Percentiles rank a stretch among this genome's conserved stretches.
These are phyloP conservation scores for Kitagawia praeruptora DNA, from an alignment of 129 eudicot genomes.

Conservation along the genomic window DNA sequence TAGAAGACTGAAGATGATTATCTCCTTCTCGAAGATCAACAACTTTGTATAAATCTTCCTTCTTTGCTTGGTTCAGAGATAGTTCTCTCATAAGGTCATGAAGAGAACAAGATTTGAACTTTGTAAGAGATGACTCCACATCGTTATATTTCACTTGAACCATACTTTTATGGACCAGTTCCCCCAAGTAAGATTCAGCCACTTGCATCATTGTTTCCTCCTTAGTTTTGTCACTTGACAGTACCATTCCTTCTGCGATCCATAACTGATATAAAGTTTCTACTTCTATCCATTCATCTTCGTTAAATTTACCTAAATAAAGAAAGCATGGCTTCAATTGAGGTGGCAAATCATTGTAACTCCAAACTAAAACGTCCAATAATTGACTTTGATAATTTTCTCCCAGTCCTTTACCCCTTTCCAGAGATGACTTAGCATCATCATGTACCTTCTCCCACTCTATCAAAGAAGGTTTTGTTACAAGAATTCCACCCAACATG, in stretches of 20 bases:
- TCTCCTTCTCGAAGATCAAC: neutral
- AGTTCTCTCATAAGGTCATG: neutral
- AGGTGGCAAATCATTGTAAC: neutral
- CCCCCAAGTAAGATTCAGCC: neutral
- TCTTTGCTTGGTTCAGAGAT: neutral
- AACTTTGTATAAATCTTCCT: neutral
- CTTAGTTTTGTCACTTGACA: neutral
- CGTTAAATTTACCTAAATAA: neutral
- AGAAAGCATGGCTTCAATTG: neutral
- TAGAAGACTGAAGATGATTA: neutral
- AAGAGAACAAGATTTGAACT: neutral
- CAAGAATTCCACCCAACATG: neutral
- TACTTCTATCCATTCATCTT: neutral
- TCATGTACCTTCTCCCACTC: neutral
- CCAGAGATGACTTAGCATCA: neutral
- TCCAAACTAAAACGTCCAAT: neutral
- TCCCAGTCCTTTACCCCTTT: neutral
- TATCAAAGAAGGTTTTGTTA: neutral
- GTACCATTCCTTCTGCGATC: neutral
- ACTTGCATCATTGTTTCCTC: neutral
- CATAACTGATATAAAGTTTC: neutral
- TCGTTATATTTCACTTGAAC: neutral
- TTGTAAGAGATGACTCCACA: neutral
- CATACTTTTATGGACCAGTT: neutral
- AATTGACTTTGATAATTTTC: neutral